Evolutionary conservation across 176 grass and related monocot genomes (phyloP).

Genomic region (Phoenix roebelenii): DNA sequence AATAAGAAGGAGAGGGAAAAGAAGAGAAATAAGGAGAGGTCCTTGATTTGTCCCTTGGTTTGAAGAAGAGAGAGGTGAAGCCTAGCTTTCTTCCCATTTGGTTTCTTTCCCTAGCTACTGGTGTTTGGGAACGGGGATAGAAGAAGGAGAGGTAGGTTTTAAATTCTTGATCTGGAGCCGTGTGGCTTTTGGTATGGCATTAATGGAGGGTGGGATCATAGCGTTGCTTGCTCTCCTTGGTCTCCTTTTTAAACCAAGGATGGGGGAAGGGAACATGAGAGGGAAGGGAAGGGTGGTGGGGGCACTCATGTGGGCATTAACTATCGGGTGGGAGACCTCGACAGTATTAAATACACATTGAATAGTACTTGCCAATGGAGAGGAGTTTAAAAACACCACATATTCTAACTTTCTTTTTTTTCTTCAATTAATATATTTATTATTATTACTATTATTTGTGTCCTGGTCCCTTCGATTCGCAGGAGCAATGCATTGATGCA

Average conservation of each 20-base stretch:
- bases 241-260: neutral
- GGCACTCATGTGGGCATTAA: constrained; percentile 22
- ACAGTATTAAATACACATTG: no score
- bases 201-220: constrained; percentile 16
- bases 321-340: neutral
- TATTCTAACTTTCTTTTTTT: no score
- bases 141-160: neutral
- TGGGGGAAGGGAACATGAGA: constrained; percentile 23
- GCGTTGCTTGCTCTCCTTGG: no score
- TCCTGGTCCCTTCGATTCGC: no score
- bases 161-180: constrained; percentile 2
- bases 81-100: constrained; percentile 26
- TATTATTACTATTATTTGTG: no score
- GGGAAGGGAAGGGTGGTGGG: constrained; percentile 10
- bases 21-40: neutral
- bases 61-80: constrained; percentile 57
- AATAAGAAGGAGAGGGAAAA: neutral
- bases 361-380: no score
- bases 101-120: constrained; percentile 26
- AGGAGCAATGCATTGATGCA: no score
- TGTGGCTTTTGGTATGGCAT: constrained; percentile 7
- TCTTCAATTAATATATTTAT: no score
- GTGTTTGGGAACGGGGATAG: neutral
- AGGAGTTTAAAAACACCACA: no score
- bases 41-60: constrained; percentile 1